These are phyloP conservation scores for Coleophoma cylindrospora DNA, from an alignment of 2,329 filamentous ascomycete genomes.

Conservation along the genomic window DNA sequence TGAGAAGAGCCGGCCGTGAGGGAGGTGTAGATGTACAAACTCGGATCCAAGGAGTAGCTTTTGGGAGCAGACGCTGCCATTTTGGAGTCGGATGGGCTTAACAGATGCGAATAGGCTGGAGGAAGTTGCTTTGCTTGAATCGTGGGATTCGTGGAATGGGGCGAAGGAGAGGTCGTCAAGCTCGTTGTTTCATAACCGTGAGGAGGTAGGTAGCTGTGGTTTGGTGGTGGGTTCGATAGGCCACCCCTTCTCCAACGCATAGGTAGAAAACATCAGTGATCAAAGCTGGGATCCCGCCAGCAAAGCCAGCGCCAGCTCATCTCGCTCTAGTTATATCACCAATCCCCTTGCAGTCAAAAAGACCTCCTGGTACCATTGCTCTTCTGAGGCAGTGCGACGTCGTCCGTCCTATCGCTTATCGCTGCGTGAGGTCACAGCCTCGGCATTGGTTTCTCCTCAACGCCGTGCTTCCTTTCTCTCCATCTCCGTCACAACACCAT, in stretches of 20 bases:
- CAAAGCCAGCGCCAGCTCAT: neutral
- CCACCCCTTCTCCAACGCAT: neutral
- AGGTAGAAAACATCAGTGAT: neutral
- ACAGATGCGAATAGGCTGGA: no score
- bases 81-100: constrained; percentile 1
- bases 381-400: no score
- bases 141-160: neutral
- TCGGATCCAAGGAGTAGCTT: constrained; percentile 49
- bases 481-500: constrained; percentile 43
- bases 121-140: neutral
- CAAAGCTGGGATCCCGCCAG: neutral
- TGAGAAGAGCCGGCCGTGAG: constrained; percentile 93
- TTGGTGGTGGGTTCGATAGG: neutral
- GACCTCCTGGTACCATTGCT: no score
- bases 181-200: neutral
- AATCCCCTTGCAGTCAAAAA: neutral
- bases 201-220: neutral
- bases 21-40: constrained; percentile 93
- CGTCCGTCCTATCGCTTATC: neutral
- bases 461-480: constrained; percentile 50
- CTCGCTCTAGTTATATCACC: neutral
- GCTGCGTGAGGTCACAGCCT: constrained; percentile 2
- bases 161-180: neutral
- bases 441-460: neutral
- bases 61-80: constrained; percentile 25